Conservation (phyloP, 371 early-diverging fungal genomes). For the Mortierella polycephala region DNA sequence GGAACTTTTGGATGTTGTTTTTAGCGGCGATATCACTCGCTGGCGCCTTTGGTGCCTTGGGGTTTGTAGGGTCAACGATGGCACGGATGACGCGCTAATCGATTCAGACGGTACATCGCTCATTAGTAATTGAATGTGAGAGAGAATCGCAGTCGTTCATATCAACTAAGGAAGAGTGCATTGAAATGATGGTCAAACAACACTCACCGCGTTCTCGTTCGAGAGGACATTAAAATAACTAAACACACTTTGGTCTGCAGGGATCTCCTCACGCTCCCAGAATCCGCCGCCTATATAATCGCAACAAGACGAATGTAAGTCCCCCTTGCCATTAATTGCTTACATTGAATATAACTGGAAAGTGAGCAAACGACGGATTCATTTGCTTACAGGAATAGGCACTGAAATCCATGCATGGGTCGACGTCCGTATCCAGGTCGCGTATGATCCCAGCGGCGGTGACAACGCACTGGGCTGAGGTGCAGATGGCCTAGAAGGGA, state of each 20-base stretch:
- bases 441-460: constrained; percentile 62
- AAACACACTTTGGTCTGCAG: constrained; percentile 56
- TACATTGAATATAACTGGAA: background rate
- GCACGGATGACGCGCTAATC: constrained; percentile 39
- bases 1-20: constrained; percentile 60
- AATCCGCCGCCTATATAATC: constrained; percentile 59
- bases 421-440: constrained; percentile 54
- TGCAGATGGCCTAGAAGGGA: constrained; percentile 55
- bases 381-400: constrained; percentile 60
- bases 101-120: background rate
- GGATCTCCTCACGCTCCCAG: constrained; percentile 56
- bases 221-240: constrained; percentile 44
- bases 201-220: constrained; percentile 3
- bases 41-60: background rate
- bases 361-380: constrained; percentile 12
- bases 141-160: too few species aligned
- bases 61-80: background rate
- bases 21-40: constrained; percentile 54
- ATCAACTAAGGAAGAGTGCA: too few species aligned
- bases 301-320: background rate
- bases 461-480: constrained; percentile 62
- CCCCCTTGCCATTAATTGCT: background rate
- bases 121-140: constrained; percentile 4
- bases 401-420: constrained; percentile 65
- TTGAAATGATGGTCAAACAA: background rate